Conservation (phyloP, 345 rosid species). For the Aegle marmelos region DNA sequence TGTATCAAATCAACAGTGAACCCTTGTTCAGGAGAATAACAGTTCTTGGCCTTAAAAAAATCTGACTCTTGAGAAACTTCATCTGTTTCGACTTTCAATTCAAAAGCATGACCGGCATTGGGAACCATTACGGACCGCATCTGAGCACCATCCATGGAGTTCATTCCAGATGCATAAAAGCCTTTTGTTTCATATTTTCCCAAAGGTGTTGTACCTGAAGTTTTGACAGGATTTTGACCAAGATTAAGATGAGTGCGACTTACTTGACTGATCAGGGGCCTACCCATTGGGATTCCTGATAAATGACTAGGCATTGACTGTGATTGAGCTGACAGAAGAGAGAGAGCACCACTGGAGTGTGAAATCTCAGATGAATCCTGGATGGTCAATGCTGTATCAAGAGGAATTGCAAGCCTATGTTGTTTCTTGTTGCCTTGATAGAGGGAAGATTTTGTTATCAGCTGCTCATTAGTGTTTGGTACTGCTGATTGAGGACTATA, state of each 20-base stretch:
- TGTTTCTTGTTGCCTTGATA: conserved; percentile 27
- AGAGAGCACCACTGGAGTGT: conserved; percentile 52
- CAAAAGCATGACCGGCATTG: conserved; percentile 17
- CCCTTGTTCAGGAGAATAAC: conserved; percentile 26
- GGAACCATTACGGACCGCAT: conserved; percentile 16
- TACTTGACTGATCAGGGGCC: conserved; percentile 20
- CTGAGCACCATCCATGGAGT: conserved; percentile 12
- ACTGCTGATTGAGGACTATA: background rate
- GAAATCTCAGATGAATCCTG: conserved; percentile 37
- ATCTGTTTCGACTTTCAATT: conserved; percentile 17
- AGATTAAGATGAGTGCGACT: conserved; percentile 7
- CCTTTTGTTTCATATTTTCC: conserved; percentile 10
- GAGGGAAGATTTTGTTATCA: conserved; percentile 21
- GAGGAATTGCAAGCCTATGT: conserved; percentile 20
- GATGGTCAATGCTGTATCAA: conserved; percentile 29
- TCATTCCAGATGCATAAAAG: conserved; percentile 7
- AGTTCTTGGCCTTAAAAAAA: conserved; percentile 25
- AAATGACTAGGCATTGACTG: conserved; percentile 31
- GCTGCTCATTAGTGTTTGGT: conserved; percentile 1
- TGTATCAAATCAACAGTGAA: conserved; percentile 50
- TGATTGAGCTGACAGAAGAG: conserved; percentile 68
- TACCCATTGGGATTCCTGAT: conserved; percentile 25
- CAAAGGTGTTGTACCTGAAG: background rate
- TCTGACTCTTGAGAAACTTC: conserved; percentile 23
- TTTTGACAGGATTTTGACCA: conserved; percentile 21